Evolutionary conservation across 1,284 basidiomycete genomes (phyloP).

Genomic region (Mycena citricolor): DNA sequence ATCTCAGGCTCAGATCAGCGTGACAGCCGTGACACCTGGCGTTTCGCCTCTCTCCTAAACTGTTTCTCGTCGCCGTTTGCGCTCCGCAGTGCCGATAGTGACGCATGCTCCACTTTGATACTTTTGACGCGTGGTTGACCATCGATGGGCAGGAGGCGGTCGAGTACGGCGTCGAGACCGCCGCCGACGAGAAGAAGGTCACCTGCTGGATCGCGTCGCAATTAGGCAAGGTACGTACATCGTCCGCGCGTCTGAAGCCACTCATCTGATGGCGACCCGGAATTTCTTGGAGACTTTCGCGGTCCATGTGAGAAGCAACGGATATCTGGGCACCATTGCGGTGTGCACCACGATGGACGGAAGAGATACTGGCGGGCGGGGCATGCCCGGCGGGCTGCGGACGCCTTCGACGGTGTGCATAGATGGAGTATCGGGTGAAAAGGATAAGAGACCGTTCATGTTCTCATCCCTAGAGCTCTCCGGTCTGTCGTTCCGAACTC

Average conservation of each 20-base stretch:
- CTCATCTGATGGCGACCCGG: background rate
- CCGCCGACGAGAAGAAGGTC: background rate
- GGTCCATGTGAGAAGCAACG: slow-evolving; percentile 8
- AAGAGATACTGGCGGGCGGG: background rate
- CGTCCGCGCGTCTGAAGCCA: background rate
- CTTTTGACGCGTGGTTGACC: slow-evolving; percentile 9
- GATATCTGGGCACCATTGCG: background rate
- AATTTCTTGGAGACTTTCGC: slow-evolving; percentile 7
- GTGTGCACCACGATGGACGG: slow-evolving; percentile 8
- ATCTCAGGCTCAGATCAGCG: no score
- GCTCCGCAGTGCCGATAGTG: no score
- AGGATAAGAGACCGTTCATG: slow-evolving; percentile 1
- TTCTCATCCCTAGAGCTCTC: slow-evolving; percentile 10
- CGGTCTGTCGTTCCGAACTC: slow-evolving; percentile 1
- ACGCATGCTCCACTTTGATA: slow-evolving; percentile 7
- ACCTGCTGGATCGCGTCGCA: slow-evolving; percentile 18
- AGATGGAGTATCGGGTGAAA: background rate
- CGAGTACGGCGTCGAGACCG: slow-evolving; percentile 2
- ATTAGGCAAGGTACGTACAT: slow-evolving; percentile 6
- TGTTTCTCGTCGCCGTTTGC: no score
- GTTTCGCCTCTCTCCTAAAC: no score
- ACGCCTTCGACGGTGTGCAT: background rate
- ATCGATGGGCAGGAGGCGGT: slow-evolving; percentile 7
- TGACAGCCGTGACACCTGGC: no score
- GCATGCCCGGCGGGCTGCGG: background rate